phyloP scores from a whole-genome alignment of 78 protist genomes.

The Creolimax fragrantissima region DNA sequence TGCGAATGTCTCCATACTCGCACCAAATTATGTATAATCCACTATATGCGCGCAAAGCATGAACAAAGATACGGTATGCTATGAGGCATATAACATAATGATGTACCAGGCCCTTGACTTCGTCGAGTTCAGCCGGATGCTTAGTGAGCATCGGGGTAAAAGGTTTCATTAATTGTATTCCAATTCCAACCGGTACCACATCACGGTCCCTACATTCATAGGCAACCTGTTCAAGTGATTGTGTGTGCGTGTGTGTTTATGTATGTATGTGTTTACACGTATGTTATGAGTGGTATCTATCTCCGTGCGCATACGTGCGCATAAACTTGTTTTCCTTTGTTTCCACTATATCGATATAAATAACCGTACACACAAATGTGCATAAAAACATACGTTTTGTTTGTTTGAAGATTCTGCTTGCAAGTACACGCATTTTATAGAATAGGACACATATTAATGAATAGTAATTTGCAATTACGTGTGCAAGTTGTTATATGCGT shows the following conservation, averaged over 20 bases:
- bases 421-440: no score
- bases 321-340: no score
- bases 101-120: background rate
- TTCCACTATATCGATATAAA: background rate
- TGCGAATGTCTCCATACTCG: background rate
- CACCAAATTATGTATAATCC: background rate
- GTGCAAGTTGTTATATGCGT: no score
- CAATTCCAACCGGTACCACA: background rate
- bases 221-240: background rate
- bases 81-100: background rate
- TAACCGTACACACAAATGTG: background rate
- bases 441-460: no score
- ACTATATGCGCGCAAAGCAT: background rate
- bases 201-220: background rate
- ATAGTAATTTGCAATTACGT: no score
- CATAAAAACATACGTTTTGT: background rate
- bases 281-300: no score
- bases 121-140: background rate
- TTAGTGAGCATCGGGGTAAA: background rate
- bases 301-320: no score
- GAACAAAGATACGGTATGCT: background rate
- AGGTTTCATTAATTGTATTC: background rate
- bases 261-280: background rate
- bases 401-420: background rate
- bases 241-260: background rate